Evolutionary conservation across 495 filamentous ascomycete species (phyloP), one percentile per base, ranked within the genome.

Genomic region (Podospora appendiculata): DNA sequence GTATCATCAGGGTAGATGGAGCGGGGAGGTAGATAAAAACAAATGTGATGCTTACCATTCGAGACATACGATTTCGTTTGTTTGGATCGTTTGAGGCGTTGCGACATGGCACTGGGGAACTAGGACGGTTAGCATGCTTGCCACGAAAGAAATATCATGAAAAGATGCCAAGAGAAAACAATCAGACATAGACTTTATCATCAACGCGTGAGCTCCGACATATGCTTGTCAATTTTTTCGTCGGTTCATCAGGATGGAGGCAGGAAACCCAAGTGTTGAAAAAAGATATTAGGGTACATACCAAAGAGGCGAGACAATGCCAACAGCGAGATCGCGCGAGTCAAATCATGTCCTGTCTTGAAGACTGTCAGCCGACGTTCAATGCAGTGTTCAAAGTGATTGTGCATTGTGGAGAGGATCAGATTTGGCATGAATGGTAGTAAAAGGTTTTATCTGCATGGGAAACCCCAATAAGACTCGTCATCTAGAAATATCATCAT

Each of bases 391-490:
- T 39, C 32, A 47, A 46, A 8, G 50, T 53, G 33, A 18, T 40
- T 45, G 18, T 34, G 19, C 14, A 4, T 48, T 56, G 33, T 51
- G 53, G 85, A 82, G 71, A 69, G 74, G 13, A 45, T 45, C 49
- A 51, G 49, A 45, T 35, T 45, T 42, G 70, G 86, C 86, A 89
- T 89, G 86, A 89, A 89, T 89, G 86, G 86, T 83, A 82, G 63
- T 72, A 68, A 80, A 77, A 71, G 66, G 63, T 66, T 67, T 75
- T 86, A 75, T 89, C 86, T 77, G 75, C 86, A 89, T 84, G 79
- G 86, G 77, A 59, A 81, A 77, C 74, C 83, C 86, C 80, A 71
- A 86, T 89, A 81, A 83, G 86, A 89, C 86, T 89, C 86, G 86
- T 89, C 86, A 89, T 89, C 86, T 86, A 78, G 66, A 73, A 60